phyloP scores from a whole-genome alignment of 1,284 basidiomycete genomes.

The Pisolithus thermaeus region DNA sequence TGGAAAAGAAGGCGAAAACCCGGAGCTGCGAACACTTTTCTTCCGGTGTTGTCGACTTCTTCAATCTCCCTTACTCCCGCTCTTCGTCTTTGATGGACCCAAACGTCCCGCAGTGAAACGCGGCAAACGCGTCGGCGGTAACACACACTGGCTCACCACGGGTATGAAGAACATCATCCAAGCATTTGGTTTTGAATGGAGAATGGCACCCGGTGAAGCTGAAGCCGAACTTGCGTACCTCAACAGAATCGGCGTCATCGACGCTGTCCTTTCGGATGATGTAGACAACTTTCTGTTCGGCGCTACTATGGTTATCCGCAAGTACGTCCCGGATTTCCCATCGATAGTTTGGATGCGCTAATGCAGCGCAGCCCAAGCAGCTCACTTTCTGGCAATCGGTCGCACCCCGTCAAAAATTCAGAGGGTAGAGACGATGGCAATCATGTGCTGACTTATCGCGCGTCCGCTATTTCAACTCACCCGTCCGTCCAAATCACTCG shows the following conservation, averaged over 20 bases:
- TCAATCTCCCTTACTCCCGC: constrained; percentile 72
- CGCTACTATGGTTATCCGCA: constrained; percentile 74
- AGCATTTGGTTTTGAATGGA: constrained; percentile 86
- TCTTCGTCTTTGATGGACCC: constrained; percentile 95
- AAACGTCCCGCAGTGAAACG: constrained; percentile 80
- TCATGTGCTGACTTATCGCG: constrained; percentile 62
- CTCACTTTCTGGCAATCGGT: constrained; percentile 64
- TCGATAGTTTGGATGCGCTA: not conserved
- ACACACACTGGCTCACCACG: constrained; percentile 56
- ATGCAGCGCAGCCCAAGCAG: constrained; percentile 54
- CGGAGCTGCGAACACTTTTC: constrained; percentile 69
- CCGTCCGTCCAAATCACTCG: constrained; percentile 57
- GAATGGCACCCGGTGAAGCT: constrained; percentile 89
- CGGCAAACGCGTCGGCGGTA: constrained; percentile 61
- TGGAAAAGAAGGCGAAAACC: constrained; percentile 73
- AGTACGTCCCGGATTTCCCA: constrained; percentile 36
- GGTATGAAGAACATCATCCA: constrained; percentile 80
- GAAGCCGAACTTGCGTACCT: constrained; percentile 93
- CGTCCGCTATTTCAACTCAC: constrained; percentile 46
- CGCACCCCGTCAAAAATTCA: constrained; percentile 54
- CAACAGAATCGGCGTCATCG: constrained; percentile 76
- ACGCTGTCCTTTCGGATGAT: constrained; percentile 90
- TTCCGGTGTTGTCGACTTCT: constrained; percentile 73
- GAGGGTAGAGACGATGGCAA: constrained; percentile 70
- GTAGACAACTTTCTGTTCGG: constrained; percentile 93